Conservation (phyloP, 441 rosid genomes). For the Mallotus repandus region DNA sequence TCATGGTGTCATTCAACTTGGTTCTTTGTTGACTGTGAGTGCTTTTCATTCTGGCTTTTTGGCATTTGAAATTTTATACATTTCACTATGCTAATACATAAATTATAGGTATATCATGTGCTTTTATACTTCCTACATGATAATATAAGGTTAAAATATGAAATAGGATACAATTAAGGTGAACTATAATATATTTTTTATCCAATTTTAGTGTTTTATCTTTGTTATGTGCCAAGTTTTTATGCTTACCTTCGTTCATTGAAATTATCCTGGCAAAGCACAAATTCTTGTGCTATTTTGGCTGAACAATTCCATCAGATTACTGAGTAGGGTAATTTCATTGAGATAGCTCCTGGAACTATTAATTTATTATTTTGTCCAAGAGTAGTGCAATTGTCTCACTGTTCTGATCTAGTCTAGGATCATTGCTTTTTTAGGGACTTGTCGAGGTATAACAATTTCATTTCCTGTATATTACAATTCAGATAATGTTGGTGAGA, state of each 20-base stretch:
- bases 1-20: slow-evolving; percentile 90
- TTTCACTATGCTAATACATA: not conserved
- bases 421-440: not conserved
- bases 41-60: slow-evolving; percentile 4
- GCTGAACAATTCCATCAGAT: not conserved
- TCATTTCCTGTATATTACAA: not conserved
- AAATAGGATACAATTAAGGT: not conserved
- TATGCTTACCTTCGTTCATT: not conserved
- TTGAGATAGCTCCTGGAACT: not conserved
- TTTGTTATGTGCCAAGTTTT: not conserved
- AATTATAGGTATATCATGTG: not conserved
- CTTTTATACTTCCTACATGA: not conserved
- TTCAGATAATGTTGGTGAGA: not conserved
- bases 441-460: not conserved
- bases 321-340: not conserved
- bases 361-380: not conserved
- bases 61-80: not conserved
- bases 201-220: not conserved
- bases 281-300: not conserved
- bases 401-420: not conserved
- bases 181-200: not conserved
- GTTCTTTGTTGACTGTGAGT: slow-evolving; percentile 75
- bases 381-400: not conserved
- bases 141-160: not conserved
- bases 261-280: not conserved